Evolutionary conservation across 2,329 filamentous ascomycete species (phyloP).

Genomic region (Leptographium procerum): DNA sequence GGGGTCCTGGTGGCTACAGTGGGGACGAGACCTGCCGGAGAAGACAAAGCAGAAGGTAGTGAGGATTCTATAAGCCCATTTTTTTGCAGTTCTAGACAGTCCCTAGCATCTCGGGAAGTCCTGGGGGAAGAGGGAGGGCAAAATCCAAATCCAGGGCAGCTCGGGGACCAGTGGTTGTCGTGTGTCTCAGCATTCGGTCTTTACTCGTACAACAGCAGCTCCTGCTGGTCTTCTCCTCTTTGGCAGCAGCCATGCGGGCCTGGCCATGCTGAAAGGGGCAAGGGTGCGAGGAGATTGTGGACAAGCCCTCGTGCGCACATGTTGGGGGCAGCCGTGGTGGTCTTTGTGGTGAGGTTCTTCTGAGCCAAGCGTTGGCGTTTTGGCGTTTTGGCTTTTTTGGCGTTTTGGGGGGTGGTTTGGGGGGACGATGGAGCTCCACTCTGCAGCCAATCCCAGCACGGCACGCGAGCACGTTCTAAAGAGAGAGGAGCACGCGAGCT

Average conservation of each 20-base stretch:
- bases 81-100: not conserved
- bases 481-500: constrained; percentile 13
- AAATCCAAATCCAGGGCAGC: not conserved
- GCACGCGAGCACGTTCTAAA: constrained; percentile 11
- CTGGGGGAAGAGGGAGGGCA: too few species aligned
- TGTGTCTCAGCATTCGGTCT: not conserved
- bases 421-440: not conserved
- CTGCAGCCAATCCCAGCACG: constrained; percentile 11
- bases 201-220: not conserved
- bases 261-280: too few species aligned
- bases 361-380: not conserved
- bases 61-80: too few species aligned
- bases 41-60: not conserved
- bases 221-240: too few species aligned
- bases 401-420: too few species aligned
- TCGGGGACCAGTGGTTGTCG: not conserved
- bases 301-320: constrained; percentile 9
- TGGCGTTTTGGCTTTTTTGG: not conserved
- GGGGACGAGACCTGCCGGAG: not conserved
- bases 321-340: not conserved
- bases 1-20: not conserved
- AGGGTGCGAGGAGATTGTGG: not conserved
- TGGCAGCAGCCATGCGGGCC: too few species aligned
- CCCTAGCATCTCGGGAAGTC: not conserved
- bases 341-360: not conserved